Evolutionary conservation across 306 rosid genomes (phyloP), one percentile per base, ranked within the genome.

Genomic region (Mimosa bimucronata): DNA sequence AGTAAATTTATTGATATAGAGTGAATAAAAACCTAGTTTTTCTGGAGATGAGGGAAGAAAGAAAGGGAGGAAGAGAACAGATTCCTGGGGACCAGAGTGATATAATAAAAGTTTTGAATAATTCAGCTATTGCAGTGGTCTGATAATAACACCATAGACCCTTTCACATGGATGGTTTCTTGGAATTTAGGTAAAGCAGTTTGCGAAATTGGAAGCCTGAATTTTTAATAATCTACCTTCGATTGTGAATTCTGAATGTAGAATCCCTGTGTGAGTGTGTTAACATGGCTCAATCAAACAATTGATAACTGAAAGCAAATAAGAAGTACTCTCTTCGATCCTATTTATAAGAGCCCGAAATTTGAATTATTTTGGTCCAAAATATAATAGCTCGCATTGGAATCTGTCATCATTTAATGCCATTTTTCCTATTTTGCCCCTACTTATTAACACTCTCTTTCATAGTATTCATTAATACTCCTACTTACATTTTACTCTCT

Each of bases 211-310:
- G 19, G 52, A n/a, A 68, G 15, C 52, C 19, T 9, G 10, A 40
- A 38, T 38, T n/a, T 68, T 10, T 11, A 38, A 26, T 40, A 3
- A 41, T n/a, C 7, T 40, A 46, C 45, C 2, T 38, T n/a, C 3
- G 34, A 6, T 42, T 69, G 74, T 69, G 41, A 71, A 71, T 15
- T 46, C 16, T 71, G 28, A 71, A 71, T 71, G 50, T n/a, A 26
- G 74, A 46, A 28, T 13, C 41, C 28, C 28, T 71, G 10, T 46
- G 15, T 28, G 44, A 2, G 38, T 14, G 13, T 14, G 11, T 25
- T 11, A 11, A 4, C 13, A 16, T 21, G 34, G n/a, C 3, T 25
- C n/a, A 11, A 44, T 44, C 38, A 44, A 44, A 70, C 30, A 18
- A 29, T 34, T 34, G 5, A 34, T 34, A 34, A 2, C 5, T 34